Base-by-base conservation (phyloP, 768 basidiomycete species). In the Lactarius quietus region DNA sequence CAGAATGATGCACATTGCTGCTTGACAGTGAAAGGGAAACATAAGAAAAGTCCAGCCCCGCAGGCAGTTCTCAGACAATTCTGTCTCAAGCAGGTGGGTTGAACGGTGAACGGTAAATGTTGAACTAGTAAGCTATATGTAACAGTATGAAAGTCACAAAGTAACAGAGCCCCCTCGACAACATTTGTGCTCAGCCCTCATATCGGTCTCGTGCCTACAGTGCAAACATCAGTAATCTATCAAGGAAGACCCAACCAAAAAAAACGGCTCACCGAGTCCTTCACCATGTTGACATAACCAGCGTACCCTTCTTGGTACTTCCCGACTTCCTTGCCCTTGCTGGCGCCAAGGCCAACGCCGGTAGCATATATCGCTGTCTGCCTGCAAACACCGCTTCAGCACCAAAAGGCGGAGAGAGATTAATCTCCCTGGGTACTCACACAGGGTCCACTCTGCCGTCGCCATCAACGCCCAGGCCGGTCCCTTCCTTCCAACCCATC, bases 401-500 rank as follows among this genome's bases (percentile, higher is more conserved):
- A n/a, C 6, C 51, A 53, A 18, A 61, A 28, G 70, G 0, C 23
- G 29, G 6, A 36, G 17, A 1, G 29, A 8, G 28, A 23, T n/a
- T 4, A 12, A 12, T 8, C 1, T 20, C n/a, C 12, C 14, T 12
- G 1, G 60, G 18, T 9, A 81, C 89, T 57, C 75, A 90, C 87
- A 98, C 86, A 15, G 95, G 95, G 62, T 95, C 93, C 14, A 93
- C 87, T 63, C 94, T 77, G 52, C 95, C 95, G 59, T 92, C 90
- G 5, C 90, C 90, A 55, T 82, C 82, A 8, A 85, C 82, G 1
- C 96, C 96, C 45, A 98, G 77, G 1, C 96, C 95, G 18, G 84
- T 86, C 7, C 95, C 95, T 71, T 90, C 90, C 68, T 83, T 91
- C 95, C 95, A 98, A 1, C 96, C 97, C 95, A 98, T 98, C 86